A percentile compares a stretch with the other conserved stretches of the same genome.
phyloP scores from a whole-genome alignment of 306 rosid genomes.

The Gastrolobium villosum region DNA sequence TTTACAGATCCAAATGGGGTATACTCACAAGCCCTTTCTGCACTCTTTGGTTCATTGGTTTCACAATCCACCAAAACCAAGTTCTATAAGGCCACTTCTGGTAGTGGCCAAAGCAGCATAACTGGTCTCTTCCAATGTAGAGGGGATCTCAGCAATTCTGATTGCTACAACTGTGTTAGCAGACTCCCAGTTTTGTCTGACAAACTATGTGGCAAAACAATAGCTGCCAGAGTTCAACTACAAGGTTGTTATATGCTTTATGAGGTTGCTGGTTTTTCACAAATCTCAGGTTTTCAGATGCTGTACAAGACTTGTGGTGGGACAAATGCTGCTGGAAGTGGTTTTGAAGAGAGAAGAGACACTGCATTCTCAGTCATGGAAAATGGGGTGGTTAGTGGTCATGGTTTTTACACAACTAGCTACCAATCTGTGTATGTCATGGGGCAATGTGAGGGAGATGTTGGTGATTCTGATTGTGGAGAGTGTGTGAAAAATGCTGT shows the following conservation, averaged over 20 bases:
- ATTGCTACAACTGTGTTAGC: constrained; percentile 87
- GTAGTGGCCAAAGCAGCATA: constrained; percentile 69
- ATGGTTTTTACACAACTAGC: constrained; percentile 83
- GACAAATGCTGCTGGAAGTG: constrained; percentile 72
- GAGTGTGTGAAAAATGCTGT: constrained; percentile 83
- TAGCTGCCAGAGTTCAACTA: constrained; percentile 87
- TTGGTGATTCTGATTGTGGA: constrained; percentile 91
- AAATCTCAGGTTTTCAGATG: constrained; percentile 85
- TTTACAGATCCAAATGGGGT: constrained; percentile 84
- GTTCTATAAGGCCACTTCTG: constrained; percentile 75
- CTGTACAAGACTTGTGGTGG: constrained; percentile 81
- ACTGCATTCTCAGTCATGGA: constrained; percentile 77
- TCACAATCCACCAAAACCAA: constrained; percentile 77
- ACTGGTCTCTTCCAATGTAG: constrained; percentile 92
- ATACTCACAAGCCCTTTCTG: constrained; percentile 84
- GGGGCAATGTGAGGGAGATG: constrained; percentile 94
- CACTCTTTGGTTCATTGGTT: constrained; percentile 77
- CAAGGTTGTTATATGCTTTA: constrained; percentile 85
- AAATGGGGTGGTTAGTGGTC: constrained; percentile 83
- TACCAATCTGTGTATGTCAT: constrained; percentile 76
- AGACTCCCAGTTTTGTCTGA: constrained; percentile 68
- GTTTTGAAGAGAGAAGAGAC: constrained; percentile 85
- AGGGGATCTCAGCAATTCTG: constrained; percentile 81
- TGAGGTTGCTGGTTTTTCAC: constrained; percentile 80
- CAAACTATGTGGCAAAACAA: constrained; percentile 77